Evolutionary conservation across 2,329 filamentous ascomycete genomes (phyloP).

Genomic region (Scytalidium sp.): DNA sequence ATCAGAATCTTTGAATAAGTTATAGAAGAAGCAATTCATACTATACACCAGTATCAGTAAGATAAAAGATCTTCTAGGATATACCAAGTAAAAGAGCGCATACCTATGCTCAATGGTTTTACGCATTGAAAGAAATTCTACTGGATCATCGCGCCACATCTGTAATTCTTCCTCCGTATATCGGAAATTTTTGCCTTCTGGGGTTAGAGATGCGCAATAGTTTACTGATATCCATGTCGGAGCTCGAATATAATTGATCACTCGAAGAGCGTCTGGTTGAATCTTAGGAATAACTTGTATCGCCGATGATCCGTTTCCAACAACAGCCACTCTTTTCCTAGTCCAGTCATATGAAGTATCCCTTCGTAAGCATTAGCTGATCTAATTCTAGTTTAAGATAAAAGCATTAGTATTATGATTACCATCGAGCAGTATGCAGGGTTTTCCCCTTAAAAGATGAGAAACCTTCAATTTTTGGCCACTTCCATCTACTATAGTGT

Average conservation of each 20-base stretch:
- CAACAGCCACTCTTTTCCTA: conserved; percentile 49
- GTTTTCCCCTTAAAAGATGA: conserved; percentile 38
- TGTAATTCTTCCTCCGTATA: conserved; percentile 34
- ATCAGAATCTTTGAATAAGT: too few relatives aligned
- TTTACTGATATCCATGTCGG: conserved; percentile 43
- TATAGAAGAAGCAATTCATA: too few relatives aligned
- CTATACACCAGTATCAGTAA: too few relatives aligned
- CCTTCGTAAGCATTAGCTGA: conserved; percentile 11
- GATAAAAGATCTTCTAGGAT: not conserved
- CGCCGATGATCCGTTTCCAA: conserved; percentile 59
- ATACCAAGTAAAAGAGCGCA: conserved; percentile 6
- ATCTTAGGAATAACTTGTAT: conserved; percentile 55
- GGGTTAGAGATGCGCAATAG: conserved; percentile 11
- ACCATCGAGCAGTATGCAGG: conserved; percentile 43
- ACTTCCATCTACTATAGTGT: conserved; percentile 53
- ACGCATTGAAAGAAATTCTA: conserved; percentile 35
- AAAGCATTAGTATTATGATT: conserved; percentile 23
- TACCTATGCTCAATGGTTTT: conserved; percentile 31
- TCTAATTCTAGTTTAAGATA: not conserved
- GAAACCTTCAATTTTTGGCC: conserved; percentile 43
- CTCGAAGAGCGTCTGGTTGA: conserved; percentile 39
- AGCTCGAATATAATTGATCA: conserved; percentile 45
- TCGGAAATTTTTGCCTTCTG: not conserved
- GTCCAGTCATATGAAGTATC: conserved; percentile 19
- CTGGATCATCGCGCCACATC: conserved; percentile 34